Evolutionary conservation across 176 grass and related monocot species (phyloP), one percentile per base, ranked within the genome.

Genomic region (Carex cristatella): DNA sequence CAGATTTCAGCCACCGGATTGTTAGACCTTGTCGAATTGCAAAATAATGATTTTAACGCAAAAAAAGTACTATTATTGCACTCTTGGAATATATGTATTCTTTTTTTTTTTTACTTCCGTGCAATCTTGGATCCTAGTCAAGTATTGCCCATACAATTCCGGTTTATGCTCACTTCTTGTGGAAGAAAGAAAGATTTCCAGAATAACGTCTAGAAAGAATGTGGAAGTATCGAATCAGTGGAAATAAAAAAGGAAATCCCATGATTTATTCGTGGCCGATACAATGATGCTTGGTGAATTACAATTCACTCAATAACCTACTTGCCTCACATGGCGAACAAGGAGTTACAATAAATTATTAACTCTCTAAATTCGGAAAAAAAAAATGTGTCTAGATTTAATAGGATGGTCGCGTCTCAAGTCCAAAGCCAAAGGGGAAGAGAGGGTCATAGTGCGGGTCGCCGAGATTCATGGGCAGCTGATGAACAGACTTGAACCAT

Each of bases 391-490:
- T 32, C 61, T 33, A 67, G 46, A 27, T 54, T n/a, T 69, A 83
- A 83, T 83, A 10, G 9, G 66, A 79, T 16, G 70, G 70, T 13
- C 48, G 15, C 2, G 91, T 93, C 30, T 86, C 3, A 71, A 94
- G 77, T 2, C 91, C 91, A 38, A 83, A 93, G 0, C 89, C 94
- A 13, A 97, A 91, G 1, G 91, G 91, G 35, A 93, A 97, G 15
- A 93, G 28, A 8, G 94, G 94, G 15, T 93, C 88, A 16, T 93
- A 93, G 54, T 93, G 79, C 31, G 16, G 15, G 32, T 93, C 91
- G 1, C 94, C 91, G 19, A 86, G 86, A 79, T 97, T 93, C 94
- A 93, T 91, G 15, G 89, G 91, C 46, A 97, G 74, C 86, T 97
- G 94, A 10, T 90, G 65, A 44, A 92, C 88, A 5, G 73, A 84